Evolutionary conservation across 768 basidiomycete species (phyloP).

Genomic region (Strobilomyces echinocephalus): DNA sequence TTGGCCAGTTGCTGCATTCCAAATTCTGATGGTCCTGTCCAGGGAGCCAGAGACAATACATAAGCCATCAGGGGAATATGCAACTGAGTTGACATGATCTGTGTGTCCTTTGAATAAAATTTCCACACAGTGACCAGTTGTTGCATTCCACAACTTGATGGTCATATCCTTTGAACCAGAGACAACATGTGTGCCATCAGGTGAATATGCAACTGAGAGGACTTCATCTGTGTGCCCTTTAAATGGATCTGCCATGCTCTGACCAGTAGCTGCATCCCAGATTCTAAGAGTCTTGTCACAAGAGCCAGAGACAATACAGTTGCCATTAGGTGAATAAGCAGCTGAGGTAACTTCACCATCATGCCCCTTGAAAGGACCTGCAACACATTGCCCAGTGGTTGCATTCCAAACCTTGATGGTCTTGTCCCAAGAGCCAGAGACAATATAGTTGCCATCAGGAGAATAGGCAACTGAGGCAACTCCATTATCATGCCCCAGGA

Average conservation of each 20-base stretch:
- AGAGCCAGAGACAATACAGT: not conserved
- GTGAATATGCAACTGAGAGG: not conserved
- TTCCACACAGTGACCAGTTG: not conserved
- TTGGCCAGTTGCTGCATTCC: not conserved
- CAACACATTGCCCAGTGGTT: too few species aligned
- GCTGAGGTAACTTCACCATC: too few species aligned
- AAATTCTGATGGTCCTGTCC: not conserved
- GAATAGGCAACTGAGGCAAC: too few species aligned
- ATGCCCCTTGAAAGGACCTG: not conserved
- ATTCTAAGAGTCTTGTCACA: not conserved
- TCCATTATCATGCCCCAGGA: too few species aligned
- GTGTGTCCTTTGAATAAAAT: not conserved
- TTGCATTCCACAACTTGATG: slow-evolving; percentile 9
- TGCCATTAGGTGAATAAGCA: not conserved
- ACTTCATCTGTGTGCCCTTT: too few species aligned
- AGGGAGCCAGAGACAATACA: not conserved
- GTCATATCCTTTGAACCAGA: not conserved
- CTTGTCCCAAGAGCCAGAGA: too few species aligned
- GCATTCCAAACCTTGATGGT: too few species aligned
- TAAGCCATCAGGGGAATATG: not conserved
- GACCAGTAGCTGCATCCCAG: slow-evolving; percentile 14
- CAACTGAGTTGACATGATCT: not conserved
- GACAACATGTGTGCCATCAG: not conserved
- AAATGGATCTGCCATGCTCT: not conserved
- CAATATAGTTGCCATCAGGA: too few species aligned